Base-by-base conservation (phyloP, 2,329 filamentous ascomycete species). In the Penicillium sp. region DNA sequence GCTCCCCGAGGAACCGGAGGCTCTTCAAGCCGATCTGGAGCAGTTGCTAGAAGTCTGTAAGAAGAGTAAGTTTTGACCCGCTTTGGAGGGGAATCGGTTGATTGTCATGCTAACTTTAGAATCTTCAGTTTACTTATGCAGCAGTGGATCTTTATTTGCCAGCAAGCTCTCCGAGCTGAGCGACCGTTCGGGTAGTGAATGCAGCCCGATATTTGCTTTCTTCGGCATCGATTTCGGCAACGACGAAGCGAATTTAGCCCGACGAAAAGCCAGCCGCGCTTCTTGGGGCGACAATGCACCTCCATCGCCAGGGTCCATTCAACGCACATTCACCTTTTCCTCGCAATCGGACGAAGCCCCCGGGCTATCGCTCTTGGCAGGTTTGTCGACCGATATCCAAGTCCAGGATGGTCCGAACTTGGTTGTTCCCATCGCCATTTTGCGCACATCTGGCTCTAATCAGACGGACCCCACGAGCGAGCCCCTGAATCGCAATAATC, bases 131-230 rank as follows among this genome's bases (percentile, higher is more conserved):
- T 80, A 80, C 59, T 69, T 83, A 30, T 84, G 80, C 62, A 74
- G 75, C 37, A 78, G 76, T 8, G 80, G 78, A 42, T 72, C 75
- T 51, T 77, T 80, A 17, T 83, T 83, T 60, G 73, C 81, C 56
- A 69, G 73, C 13, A 80, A 80, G 62, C 68, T 84, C 17, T 75
- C 77, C 48, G 78, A 82, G 57, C 66, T 84, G 27, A 78, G 73
- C 59, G 77, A 79, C 46, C 68, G 69, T 41, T 73, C 73, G 24
- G 70, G 71, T 30, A 66, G 64, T 49, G 74, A 80, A 44, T 76
- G 75, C 58, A 78, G 75, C 43, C 82, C 82, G n/a, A 79, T 80
- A 5, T 75, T 84, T 43, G 80, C 81, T 17, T 76, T 84, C 37
- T 75, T 83, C 60, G 80, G 82, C 63, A 75, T 83, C 29, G 76